phyloP scores from a whole-genome alignment of 257 asterid genomes.

The Solanum microdontum region DNA sequence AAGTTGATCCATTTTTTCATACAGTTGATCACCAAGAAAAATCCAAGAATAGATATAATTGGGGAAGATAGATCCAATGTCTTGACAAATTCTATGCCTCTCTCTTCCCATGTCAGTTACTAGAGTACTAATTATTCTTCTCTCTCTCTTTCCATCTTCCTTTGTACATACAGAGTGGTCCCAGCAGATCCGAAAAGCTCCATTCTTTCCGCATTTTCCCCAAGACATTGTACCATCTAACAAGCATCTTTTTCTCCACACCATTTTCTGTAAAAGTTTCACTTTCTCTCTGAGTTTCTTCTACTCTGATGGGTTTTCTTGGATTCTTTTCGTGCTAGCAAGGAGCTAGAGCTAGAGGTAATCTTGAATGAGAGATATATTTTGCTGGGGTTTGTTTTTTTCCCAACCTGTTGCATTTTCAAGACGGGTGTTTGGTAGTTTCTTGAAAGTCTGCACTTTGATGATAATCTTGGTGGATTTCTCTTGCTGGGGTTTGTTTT shows the following conservation, averaged over 20 bases:
- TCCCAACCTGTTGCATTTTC: conserved; percentile 7
- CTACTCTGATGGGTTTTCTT: conserved; percentile 22
- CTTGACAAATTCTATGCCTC: conserved; percentile 65
- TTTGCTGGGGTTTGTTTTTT: conserved; percentile 5
- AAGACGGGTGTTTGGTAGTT: conserved; percentile 15
- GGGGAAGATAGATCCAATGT: conserved; percentile 19
- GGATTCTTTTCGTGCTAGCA: conserved; percentile 7
- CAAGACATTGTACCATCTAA: conserved; percentile 21
- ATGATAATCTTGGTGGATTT: conserved; percentile 15
- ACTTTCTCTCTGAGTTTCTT: conserved; percentile 21
- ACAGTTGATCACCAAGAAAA: background rate
- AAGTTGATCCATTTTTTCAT: background rate
- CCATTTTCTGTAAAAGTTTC: background rate
- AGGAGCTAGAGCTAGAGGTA: background rate
- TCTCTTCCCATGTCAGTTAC: conserved; percentile 40
- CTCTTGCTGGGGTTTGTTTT: conserved; percentile 1
- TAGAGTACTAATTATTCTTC: conserved; percentile 12
- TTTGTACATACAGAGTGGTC: conserved; percentile 29
- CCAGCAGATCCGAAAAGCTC: conserved; percentile 65
- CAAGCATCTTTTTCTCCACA: conserved; percentile 31
- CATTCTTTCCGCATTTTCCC: conserved; percentile 24
- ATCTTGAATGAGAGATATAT: background rate
- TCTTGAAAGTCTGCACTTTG: conserved; percentile 5
- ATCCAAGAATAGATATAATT: conserved; percentile 5
- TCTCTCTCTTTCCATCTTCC: conserved; percentile 15